Conservation (phyloP, 345 rosid genomes). For the Combretum micranthum region DNA sequence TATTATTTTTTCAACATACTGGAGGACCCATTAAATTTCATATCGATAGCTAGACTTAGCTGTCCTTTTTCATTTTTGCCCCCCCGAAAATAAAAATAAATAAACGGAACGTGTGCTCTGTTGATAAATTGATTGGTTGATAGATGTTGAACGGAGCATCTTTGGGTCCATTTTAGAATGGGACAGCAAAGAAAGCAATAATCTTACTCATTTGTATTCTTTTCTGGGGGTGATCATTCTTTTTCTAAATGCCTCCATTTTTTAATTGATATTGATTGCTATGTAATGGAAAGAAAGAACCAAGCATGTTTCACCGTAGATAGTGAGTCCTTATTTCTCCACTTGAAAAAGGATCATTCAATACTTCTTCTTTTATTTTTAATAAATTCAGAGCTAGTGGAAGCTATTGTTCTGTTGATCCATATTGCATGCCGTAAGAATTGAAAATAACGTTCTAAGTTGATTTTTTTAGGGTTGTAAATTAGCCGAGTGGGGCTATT, state of each 20-base stretch:
- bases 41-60: too few species aligned
- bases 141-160: slow-evolving; percentile 15
- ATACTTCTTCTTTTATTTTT: too few species aligned
- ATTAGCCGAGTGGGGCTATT: too few species aligned
- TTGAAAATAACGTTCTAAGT: too few species aligned
- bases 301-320: slow-evolving; percentile 25
- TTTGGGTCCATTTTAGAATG: slow-evolving; percentile 28
- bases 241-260: background rate
- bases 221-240: slow-evolving; percentile 1
- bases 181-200: slow-evolving; percentile 24
- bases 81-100: background rate
- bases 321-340: slow-evolving; percentile 33
- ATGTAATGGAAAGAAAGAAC: slow-evolving; percentile 11
- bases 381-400: too few species aligned
- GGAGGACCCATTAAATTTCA: slow-evolving; percentile 16
- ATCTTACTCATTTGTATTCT: slow-evolving; percentile 6
- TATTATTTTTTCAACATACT: too few species aligned
- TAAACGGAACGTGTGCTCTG: background rate
- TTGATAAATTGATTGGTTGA: slow-evolving; percentile 15
- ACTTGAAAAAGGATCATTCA: slow-evolving; percentile 16
- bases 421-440: too few species aligned
- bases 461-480: too few species aligned
- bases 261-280: slow-evolving; percentile 2
- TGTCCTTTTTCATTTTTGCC: too few species aligned
- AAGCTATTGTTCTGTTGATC: too few species aligned